Conservation (phyloP, 2,329 filamentous ascomycete species). For the Capronia coronata region DNA sequence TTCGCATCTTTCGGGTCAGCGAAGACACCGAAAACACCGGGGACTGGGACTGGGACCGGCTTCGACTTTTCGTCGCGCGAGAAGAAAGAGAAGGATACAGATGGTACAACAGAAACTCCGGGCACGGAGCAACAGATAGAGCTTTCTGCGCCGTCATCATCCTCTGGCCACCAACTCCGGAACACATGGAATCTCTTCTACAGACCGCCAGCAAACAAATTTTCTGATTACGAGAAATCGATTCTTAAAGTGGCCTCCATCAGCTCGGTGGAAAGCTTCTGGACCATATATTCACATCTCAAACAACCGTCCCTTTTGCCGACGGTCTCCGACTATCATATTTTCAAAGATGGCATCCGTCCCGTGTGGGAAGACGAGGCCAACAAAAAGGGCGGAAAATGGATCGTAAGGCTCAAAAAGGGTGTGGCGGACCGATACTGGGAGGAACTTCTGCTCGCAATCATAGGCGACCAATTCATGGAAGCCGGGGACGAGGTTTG, state of each 20-base stretch:
- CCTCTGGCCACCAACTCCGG: slow-evolving; percentile 58
- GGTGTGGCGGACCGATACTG: slow-evolving; percentile 94
- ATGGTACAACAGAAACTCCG: slow-evolving; percentile 29
- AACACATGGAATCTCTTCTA: slow-evolving; percentile 97
- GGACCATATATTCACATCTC: slow-evolving; percentile 78
- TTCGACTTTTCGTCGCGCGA: slow-evolving; percentile 70
- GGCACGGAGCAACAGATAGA: slow-evolving; percentile 37
- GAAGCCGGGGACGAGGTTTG: slow-evolving; percentile 93
- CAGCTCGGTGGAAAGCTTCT: slow-evolving; percentile 81
- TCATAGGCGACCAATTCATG: slow-evolving; percentile 88
- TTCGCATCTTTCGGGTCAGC: slow-evolving; percentile 88
- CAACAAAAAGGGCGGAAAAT: slow-evolving; percentile 94
- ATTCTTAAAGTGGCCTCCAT: slow-evolving; percentile 79
- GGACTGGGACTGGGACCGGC: slow-evolving; percentile 61
- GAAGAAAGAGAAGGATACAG: slow-evolving; percentile 53
- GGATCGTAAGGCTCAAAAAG: slow-evolving; percentile 95
- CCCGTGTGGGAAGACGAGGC: slow-evolving; percentile 98
- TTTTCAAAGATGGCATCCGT: slow-evolving; percentile 92
- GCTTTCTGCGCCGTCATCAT: slow-evolving; percentile 32
- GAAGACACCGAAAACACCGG: slow-evolving; percentile 78
- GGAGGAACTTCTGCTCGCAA: slow-evolving; percentile 85
- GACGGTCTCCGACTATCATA: slow-evolving; percentile 92
- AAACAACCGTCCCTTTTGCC: slow-evolving; percentile 83
- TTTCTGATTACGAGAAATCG: slow-evolving; percentile 97
- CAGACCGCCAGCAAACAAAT: slow-evolving; percentile 80